Evolutionary conservation across 139 green algal species (phyloP), one percentile per base, ranked within the genome.

Genomic region (Nannochloris sp.): DNA sequence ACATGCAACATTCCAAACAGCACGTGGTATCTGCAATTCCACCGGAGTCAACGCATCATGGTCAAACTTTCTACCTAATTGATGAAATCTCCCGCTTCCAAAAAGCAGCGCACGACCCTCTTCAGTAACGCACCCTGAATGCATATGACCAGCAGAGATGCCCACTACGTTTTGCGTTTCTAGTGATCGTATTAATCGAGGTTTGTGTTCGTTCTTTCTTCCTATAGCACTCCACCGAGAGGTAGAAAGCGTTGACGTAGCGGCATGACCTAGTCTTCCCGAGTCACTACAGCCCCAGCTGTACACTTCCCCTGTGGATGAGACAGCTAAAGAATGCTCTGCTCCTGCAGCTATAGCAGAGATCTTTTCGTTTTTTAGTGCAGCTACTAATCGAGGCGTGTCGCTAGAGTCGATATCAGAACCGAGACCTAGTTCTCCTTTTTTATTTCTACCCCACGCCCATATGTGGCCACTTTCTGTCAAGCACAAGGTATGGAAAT

Each of bases 281-380:
- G 68, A 56, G 2, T 34, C 48, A 2, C 73, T 74, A 53, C 73
- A 48, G 7, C 85, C 85, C 85, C 87, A 95, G 1, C 77, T 83
- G 71, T 76, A 95, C 1, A 95, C 69, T 6, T 77, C 83, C 3
- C 88, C 88, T 44, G 85, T 72, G 3, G 67, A 67, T 5, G 76
- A 79, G 3, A 93, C 73, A 0, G 82, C 84, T 59, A 93, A 60
- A 2, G 81, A 89, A 56, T 95, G 88, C 6, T 66, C 33, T 4
- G 48, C 54, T 13, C 88, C 88, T 4, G 83, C 83, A 13, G 82
- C 83, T 4, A 81, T 67, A 1, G 65, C 76, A 13, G 81, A 65
- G 4, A 91, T 77, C n/a, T 75, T 61, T n/a, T 7, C 24, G 23
- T 33, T 25, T 10, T 2, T 6, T n/a, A 65, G 8, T 8, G 59